These are phyloP conservation scores for Leishmania mexicana DNA, from an alignment of 208 protist genomes.

Conservation along the genomic window DNA sequence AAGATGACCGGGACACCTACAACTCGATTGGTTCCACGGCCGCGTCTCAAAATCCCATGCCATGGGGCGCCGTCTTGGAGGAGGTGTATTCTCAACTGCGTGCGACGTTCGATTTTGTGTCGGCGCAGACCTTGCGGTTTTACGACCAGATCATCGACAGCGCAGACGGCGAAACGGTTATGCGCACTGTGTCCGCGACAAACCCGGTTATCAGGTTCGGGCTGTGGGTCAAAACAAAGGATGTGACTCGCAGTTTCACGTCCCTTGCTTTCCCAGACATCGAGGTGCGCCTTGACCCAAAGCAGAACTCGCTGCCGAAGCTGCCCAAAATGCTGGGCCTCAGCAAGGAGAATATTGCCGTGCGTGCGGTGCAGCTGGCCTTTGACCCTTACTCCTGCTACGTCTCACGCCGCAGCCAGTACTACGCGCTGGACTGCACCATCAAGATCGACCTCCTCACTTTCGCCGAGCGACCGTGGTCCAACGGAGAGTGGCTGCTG, in stretches of 20 bases:
- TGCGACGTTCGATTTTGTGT: conserved; percentile 78
- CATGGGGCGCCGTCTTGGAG: conserved; percentile 39
- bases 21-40: conserved; percentile 2
- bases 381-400: conserved; percentile 84
- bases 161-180: conserved; percentile 81
- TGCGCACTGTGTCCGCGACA: conserved; percentile 41
- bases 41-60: conserved; percentile 6
- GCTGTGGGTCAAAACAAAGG: conserved; percentile 90
- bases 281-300: conserved; percentile 86
- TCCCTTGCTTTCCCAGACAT: conserved; percentile 78
- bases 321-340: conserved; percentile 88
- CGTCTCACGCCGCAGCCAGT: conserved; percentile 45
- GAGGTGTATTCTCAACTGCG: conserved; percentile 71
- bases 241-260: conserved; percentile 85
- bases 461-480: conserved; percentile 77
- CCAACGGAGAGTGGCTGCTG: conserved; percentile 77
- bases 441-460: conserved; percentile 86
- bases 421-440: conserved; percentile 87
- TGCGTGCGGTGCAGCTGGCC: conserved; percentile 85
- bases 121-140: conserved; percentile 65
- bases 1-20: conserved; percentile 49
- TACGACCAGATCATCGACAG: conserved; percentile 85
- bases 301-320: conserved; percentile 64
- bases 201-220: conserved; percentile 86
- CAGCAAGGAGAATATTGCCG: conserved; percentile 88